A percentile compares a stretch with the other conserved stretches of the same genome.
These are phyloP conservation scores for Kodamaea suecica DNA, from an alignment of 1,139 yeast genomes.

Conservation along the genomic window DNA sequence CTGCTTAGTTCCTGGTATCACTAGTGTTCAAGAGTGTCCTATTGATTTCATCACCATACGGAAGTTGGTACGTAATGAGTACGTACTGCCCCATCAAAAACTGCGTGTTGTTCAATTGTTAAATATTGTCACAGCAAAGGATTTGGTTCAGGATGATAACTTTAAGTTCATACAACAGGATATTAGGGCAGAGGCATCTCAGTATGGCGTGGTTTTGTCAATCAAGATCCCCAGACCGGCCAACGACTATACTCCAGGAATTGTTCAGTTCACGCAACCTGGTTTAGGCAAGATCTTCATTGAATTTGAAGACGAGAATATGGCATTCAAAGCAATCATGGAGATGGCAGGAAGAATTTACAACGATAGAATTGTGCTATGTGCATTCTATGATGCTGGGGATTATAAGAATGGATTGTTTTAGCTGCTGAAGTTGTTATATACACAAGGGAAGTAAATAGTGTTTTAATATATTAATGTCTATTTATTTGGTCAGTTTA, in stretches of 20 bases:
- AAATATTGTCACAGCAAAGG: slow-evolving; percentile 65
- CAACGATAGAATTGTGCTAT: slow-evolving; percentile 67
- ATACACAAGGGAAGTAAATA: too few relatives aligned
- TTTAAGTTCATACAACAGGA: slow-evolving; percentile 52
- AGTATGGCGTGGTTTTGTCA: slow-evolving; percentile 51
- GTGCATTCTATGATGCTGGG: slow-evolving; percentile 58
- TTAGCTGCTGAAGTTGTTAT: slow-evolving; percentile 10
- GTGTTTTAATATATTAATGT: slow-evolving; percentile 1
- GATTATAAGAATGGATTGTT: slow-evolving; percentile 45
- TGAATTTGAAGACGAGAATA: slow-evolving; percentile 52
- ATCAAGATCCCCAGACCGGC: slow-evolving; percentile 69
- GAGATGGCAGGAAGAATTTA: slow-evolving; percentile 68
- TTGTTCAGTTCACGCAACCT: slow-evolving; percentile 44
- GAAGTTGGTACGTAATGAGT: slow-evolving; percentile 34
- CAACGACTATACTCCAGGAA: slow-evolving; percentile 44
- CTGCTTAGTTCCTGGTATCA: slow-evolving; percentile 28
- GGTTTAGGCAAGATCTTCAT: slow-evolving; percentile 75
- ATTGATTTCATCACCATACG: slow-evolving; percentile 32
- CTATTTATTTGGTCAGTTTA: too few relatives aligned
- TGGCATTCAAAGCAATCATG: slow-evolving; percentile 57
- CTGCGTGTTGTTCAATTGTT: slow-evolving; percentile 63
- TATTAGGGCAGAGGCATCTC: slow-evolving; percentile 48
- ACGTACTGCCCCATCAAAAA: slow-evolving; percentile 33
- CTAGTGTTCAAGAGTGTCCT: slow-evolving; percentile 37
- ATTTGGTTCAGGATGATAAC: slow-evolving; percentile 51